Evolutionary conservation across 371 early-diverging fungal genomes (phyloP), one percentile per base, ranked within the genome.

Genomic region (Rhizopus delemar): DNA sequence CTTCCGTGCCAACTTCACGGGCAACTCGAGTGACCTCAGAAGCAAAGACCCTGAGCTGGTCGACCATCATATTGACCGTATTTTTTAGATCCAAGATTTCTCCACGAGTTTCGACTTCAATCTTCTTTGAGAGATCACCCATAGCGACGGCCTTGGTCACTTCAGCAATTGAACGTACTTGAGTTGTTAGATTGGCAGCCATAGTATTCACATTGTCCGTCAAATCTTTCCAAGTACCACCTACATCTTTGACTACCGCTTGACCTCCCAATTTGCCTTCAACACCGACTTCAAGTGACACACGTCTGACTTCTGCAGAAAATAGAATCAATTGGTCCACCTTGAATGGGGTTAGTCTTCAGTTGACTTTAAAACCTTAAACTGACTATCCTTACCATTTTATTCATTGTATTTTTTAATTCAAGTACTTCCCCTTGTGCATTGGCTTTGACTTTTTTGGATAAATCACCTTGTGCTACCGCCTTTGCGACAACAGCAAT

Each of bases 201-300:
- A 82, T 82, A n/a, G 43, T 54, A 57, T 82, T 82, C 48, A 82
- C 82, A 52, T 80, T 82, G 16, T 80, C 82, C 0, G 85, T 82
- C 28, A 83, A 66, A 35, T 75, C 77, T 61, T 70, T 74, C 83
- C 83, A 83, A 1, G 67, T 67, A n/a, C 83, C 83, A 12, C 69
- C 83, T 3, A 85, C 82, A 45, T 73, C 74, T 29, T 61, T n/a
- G 51, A 77, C 74, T 1, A 48, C 56, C 5, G 66, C 66, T 59
- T 51, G 77, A 54, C 65, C 77, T 32, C 63, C 75, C 51, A 53
- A 68, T 63, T 51, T 68, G 32, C 80, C 84, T 50, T 80, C 77
- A 6, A 77, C 80, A 13, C 84, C 86, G 50, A 84, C 86, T 46
- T 71, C 73, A 2, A 48, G 46, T 5, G 77, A 68, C 1, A 82